A percentile compares a stretch with the other conserved stretches of the same genome.
These are phyloP conservation scores for Pythium aquatile DNA, from an alignment of 352 stramenopile genomes.

Conservation along the genomic window DNA sequence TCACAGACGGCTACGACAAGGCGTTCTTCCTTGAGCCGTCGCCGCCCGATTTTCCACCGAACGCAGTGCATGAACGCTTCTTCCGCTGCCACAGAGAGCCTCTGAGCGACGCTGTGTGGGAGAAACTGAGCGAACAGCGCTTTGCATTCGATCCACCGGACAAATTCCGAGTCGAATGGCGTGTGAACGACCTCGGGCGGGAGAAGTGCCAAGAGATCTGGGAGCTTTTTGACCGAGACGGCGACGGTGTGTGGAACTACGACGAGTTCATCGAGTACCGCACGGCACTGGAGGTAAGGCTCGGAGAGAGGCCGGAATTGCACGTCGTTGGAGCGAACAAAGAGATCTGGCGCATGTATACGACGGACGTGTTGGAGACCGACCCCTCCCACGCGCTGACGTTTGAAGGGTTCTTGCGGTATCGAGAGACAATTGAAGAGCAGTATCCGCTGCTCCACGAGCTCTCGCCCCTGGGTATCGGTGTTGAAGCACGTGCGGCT, in stretches of 20 bases:
- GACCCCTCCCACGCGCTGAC: slow-evolving; percentile 41
- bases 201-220: slow-evolving; percentile 55
- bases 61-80: slow-evolving; percentile 27
- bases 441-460: slow-evolving; percentile 38
- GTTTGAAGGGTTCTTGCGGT: slow-evolving; percentile 58
- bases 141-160: slow-evolving; percentile 57
- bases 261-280: slow-evolving; percentile 66
- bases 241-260: slow-evolving; percentile 52
- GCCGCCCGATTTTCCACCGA: slow-evolving; percentile 17
- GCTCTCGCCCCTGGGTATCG: slow-evolving; percentile 40
- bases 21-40: slow-evolving; percentile 52
- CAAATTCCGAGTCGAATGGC: slow-evolving; percentile 32
- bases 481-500: slow-evolving; percentile 32
- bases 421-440: slow-evolving; percentile 50
- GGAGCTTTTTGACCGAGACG: slow-evolving; percentile 50
- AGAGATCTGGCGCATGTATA: slow-evolving; percentile 69
- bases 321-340: slow-evolving; percentile 33
- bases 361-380: slow-evolving; percentile 51
- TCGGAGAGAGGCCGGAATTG: slow-evolving; percentile 25
- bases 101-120: slow-evolving; percentile 22
- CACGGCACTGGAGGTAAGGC: slow-evolving; percentile 31
- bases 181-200: slow-evolving; percentile 37
- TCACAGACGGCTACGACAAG: slow-evolving; percentile 47
- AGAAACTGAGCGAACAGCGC: slow-evolving; percentile 22
- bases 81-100: slow-evolving; percentile 33